Percentiles rank a stretch among this genome's conserved stretches.
Conservation (phyloP, 148 eudicot genomes). For the Pharnaceum exiguum region DNA sequence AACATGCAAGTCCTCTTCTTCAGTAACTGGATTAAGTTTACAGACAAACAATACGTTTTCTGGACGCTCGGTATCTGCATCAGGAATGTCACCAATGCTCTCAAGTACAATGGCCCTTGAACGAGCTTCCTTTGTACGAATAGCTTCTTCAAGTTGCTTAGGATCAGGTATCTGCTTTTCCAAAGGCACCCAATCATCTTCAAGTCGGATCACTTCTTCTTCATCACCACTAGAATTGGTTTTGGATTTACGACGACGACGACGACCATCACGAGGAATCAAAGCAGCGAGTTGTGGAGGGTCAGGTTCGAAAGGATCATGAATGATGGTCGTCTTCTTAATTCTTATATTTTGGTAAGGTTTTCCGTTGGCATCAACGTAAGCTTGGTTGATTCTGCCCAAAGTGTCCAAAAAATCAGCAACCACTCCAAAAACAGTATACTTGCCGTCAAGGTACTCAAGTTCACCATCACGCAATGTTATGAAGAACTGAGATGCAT, state of each 20-base stretch:
- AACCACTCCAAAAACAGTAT: no score
- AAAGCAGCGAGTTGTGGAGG: no score
- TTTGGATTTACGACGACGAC: no score
- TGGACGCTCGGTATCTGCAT: constrained; percentile 94
- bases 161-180: constrained; percentile 65
- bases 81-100: constrained; percentile 94
- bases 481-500: constrained; percentile 95
- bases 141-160: constrained; percentile 67
- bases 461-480: constrained; percentile 85
- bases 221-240: no score
- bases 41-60: constrained; percentile 93
- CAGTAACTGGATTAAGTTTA: constrained; percentile 92
- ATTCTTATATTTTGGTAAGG: no score
- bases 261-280: no score
- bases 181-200: constrained; percentile 98
- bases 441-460: constrained; percentile 92
- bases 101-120: constrained; percentile 95
- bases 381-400: no score
- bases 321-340: no score
- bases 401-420: no score
- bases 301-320: no score
- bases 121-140: constrained; percentile 83
- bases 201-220: constrained; percentile 88
- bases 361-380: no score
- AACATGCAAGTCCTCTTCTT: constrained; percentile 88